Evolutionary conservation across 2,329 filamentous ascomycete species (phyloP).

Genomic region (Knufia petricola): DNA sequence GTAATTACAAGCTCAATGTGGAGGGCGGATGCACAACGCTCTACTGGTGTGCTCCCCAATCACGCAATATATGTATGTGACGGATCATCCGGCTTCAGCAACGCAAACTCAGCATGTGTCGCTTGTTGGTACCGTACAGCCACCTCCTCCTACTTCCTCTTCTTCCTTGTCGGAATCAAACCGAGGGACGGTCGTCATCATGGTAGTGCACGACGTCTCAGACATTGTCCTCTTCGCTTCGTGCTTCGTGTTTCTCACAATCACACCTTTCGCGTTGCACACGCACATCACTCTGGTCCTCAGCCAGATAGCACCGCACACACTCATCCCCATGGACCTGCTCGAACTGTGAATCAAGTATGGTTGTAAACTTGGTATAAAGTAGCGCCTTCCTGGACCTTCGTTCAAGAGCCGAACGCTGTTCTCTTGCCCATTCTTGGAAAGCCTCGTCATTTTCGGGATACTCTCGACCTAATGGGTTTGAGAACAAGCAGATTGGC

Average conservation of each 20-base stretch:
- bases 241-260: too few species aligned
- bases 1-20: too few species aligned
- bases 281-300: neutral
- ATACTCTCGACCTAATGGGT: neutral
- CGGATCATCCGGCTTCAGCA: too few species aligned
- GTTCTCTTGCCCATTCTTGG: neutral
- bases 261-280: neutral
- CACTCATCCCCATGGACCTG: neutral
- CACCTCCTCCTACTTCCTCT: too few species aligned
- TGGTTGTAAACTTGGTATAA: neutral
- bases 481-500: too few species aligned
- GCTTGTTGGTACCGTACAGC: too few species aligned
- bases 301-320: neutral
- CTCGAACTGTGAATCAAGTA: neutral
- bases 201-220: neutral
- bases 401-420: neutral
- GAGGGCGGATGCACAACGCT: too few species aligned
- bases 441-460: neutral
- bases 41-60: too few species aligned
- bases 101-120: too few species aligned
- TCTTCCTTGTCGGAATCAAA: too few species aligned
- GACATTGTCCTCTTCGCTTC: neutral
- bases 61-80: too few species aligned
- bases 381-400: neutral
- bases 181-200: too few species aligned